phyloP scores from a whole-genome alignment of 179 eudicot genomes.

The Beta lomatogona region DNA sequence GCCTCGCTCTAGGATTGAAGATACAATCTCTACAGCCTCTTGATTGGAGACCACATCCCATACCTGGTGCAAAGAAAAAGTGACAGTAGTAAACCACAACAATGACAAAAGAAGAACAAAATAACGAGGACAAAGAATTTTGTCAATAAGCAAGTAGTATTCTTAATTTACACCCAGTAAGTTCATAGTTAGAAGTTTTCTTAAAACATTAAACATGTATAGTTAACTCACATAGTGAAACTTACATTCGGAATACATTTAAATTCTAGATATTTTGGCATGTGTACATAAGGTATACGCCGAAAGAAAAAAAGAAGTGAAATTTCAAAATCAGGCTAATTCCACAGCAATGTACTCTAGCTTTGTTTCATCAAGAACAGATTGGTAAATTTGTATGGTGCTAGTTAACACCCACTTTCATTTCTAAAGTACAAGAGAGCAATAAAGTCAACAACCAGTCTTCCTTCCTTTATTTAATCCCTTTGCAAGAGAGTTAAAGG shows the following conservation, averaged over 20 bases:
- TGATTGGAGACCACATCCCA: conserved; percentile 94
- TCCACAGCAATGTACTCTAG: no score
- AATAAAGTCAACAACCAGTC: background rate
- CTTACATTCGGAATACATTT: no score
- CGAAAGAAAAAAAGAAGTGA: no score
- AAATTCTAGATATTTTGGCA: no score
- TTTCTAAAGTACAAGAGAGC: background rate
- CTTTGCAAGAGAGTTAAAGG: no score
- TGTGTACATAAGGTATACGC: background rate
- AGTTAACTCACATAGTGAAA: background rate
- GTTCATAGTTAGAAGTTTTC: no score
- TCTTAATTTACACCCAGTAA: background rate
- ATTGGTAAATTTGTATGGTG: no score
- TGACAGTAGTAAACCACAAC: background rate
- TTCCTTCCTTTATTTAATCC: background rate
- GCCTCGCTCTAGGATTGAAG: conserved; percentile 47
- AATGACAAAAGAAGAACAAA: background rate
- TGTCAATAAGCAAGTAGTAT: background rate
- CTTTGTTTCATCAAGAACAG: no score
- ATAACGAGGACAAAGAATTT: no score
- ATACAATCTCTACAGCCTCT: conserved; percentile 79
- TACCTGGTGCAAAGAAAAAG: conserved; percentile 45
- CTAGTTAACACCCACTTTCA: background rate
- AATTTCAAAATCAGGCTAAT: no score
- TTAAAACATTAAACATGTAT: no score